These are phyloP conservation scores for Pythium coloratum DNA, from an alignment of 352 stramenopile species.

Conservation along the genomic window DNA sequence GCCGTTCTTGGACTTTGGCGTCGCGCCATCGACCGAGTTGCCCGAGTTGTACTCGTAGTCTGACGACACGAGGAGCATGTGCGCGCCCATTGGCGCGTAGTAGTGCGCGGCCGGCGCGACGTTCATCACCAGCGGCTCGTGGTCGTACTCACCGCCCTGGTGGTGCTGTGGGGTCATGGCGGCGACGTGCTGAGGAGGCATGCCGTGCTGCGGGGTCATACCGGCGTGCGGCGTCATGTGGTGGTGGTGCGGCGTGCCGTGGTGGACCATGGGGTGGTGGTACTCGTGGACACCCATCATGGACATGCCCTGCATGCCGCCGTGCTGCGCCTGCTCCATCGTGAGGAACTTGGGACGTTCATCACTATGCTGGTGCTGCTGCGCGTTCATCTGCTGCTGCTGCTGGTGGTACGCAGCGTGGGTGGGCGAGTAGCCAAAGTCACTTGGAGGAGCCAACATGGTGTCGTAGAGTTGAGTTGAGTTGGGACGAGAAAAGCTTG, in stretches of 20 bases:
- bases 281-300: constrained; percentile 33
- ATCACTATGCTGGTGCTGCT: constrained; percentile 41
- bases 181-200: constrained; percentile 36
- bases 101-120: constrained; percentile 58
- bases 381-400: constrained; percentile 28
- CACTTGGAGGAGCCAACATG: constrained; percentile 41
- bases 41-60: constrained; percentile 54
- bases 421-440: constrained; percentile 52
- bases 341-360: constrained; percentile 61
- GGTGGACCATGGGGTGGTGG: constrained; percentile 39
- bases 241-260: constrained; percentile 31
- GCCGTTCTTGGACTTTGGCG: constrained; percentile 29
- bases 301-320: constrained; percentile 35
- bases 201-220: constrained; percentile 13
- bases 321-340: constrained; percentile 33
- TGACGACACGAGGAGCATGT: constrained; percentile 69
- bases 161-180: constrained; percentile 33
- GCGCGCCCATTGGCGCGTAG: constrained; percentile 53
- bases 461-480: constrained; percentile 1
- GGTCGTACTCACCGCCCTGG: constrained; percentile 44
- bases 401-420: constrained; percentile 34
- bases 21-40: constrained; percentile 32
- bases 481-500: background rate
- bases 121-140: constrained; percentile 75
- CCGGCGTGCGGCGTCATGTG: constrained; percentile 22